These are phyloP conservation scores for Plantago ovata DNA, from an alignment of 257 asterid species.

Conservation along the genomic window DNA sequence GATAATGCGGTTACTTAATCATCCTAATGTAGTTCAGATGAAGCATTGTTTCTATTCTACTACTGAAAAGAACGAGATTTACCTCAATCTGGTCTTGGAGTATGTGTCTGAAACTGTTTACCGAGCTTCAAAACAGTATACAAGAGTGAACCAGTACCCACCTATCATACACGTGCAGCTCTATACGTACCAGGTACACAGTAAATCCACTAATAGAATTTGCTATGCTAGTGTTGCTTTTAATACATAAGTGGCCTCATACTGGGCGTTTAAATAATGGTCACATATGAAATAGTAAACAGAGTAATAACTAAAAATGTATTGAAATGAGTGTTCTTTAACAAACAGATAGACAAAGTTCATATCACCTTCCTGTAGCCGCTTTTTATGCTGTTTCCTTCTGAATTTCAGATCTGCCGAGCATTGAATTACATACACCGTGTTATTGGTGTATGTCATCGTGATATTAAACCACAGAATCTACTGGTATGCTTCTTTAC, in stretches of 20 bases:
- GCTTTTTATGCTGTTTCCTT: neutral
- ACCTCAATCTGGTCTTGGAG: slow-evolving; percentile 58
- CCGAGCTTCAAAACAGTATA: slow-evolving; percentile 44
- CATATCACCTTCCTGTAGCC: neutral
- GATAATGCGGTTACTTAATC: slow-evolving; percentile 47
- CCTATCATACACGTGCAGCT: slow-evolving; percentile 48
- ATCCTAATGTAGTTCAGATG: slow-evolving; percentile 48
- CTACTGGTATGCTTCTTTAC: slow-evolving; percentile 39
- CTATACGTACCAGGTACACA: slow-evolving; percentile 42
- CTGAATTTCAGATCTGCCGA: slow-evolving; percentile 49
- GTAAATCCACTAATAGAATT: neutral
- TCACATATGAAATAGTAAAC: neutral
- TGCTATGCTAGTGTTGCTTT: neutral
- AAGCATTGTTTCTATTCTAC: slow-evolving; percentile 54
- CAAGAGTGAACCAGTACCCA: slow-evolving; percentile 41
- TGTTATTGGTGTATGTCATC: slow-evolving; percentile 59
- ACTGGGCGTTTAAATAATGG: neutral
- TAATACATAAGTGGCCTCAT: neutral
- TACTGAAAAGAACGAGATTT: slow-evolving; percentile 54
- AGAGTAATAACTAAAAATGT: no score
- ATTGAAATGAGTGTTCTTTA: no score
- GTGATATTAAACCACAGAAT: slow-evolving; percentile 74
- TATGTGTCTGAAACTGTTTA: slow-evolving; percentile 48
- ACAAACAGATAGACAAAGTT: no score
- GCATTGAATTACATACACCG: slow-evolving; percentile 58